Evolutionary conservation across 1,139 yeast species (phyloP), one percentile per base, ranked within the genome.

Genomic region (Kodamaea alishanica): DNA sequence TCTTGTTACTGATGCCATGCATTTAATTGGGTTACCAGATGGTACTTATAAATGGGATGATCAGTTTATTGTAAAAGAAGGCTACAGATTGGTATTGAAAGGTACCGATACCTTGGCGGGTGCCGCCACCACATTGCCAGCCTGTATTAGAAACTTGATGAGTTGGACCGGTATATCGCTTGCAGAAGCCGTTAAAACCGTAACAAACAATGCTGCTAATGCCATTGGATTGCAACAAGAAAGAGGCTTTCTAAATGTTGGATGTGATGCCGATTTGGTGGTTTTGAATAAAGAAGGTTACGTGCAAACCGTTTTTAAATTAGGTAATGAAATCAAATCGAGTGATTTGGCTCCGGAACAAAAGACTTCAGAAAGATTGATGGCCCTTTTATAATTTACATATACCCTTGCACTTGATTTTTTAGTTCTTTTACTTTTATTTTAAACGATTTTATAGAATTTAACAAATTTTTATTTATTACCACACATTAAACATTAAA

Each of bases 41-140:
- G 81, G 80, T 10, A 52, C 60, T 11, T 75, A 75, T 54, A 60
- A 63, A 47, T 73, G 79, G 77, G 80, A 73, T 38, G 57, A 60
- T 27, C 74, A 71, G 56, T 58, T 51, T 47, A 71, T 79, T 33
- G 73, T 65, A 34, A 79, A 79, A 52, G 65, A 64, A 11, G 84
- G 80, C 8, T 60, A 68, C 37, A 58, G 65, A 39, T 63, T 78
- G 46, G 67, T 64, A 43, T 66, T 79, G 47, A 64, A 77, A 52
- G 81, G 79, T 15, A 77, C 84, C 8, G 69, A 70, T 39, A 79
- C 83, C 11, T 74, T 79, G 55, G 84, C 84, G 4, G 85, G 84
- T 30, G 73, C 81, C 11, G 81, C 81, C 6, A 76, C 83, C 9
- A 73, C 78, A 26, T 67, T 79, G 40, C 74, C 79, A 26, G 70